phyloP scores from a whole-genome alignment of 306 rosid species.

The Oxytropis ochrocephala region DNA sequence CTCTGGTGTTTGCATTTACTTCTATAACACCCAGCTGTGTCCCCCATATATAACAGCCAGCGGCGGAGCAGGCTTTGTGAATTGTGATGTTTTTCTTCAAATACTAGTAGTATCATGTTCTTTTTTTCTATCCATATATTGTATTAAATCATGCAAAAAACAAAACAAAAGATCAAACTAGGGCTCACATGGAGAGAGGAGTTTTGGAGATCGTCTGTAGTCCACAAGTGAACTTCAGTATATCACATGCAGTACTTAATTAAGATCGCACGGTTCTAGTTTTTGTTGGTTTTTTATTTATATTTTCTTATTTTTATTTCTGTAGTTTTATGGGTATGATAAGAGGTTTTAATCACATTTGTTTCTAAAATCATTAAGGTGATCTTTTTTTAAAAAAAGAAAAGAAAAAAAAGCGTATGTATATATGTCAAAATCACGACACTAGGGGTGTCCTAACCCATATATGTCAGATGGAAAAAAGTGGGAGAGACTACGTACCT shows the following conservation, averaged over 20 bases:
- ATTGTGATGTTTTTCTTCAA: constrained; percentile 15
- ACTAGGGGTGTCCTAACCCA: too few relatives aligned
- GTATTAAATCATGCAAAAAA: constrained; percentile 6
- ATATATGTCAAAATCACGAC: too few relatives aligned
- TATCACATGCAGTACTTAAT: neutral
- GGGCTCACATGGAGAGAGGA: neutral
- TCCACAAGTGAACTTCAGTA: neutral
- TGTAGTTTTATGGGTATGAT: too few relatives aligned
- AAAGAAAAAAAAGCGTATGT: too few relatives aligned
- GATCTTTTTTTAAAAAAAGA: too few relatives aligned
- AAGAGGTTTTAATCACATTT: too few relatives aligned
- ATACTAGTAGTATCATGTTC: constrained; percentile 15
- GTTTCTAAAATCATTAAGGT: too few relatives aligned
- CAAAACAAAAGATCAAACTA: neutral
- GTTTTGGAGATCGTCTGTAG: too few relatives aligned
- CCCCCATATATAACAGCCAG: constrained; percentile 9
- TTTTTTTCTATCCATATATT: neutral
- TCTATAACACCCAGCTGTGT: constrained; percentile 7
- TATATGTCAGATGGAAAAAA: too few relatives aligned
- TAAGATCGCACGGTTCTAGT: neutral
- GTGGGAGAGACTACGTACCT: too few relatives aligned
- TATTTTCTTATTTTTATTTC: too few relatives aligned
- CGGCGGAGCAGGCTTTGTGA: constrained; percentile 8
- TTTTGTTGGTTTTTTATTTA: too few relatives aligned
- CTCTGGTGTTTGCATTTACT: constrained; percentile 26